phyloP scores from a whole-genome alignment of 2,329 filamentous ascomycete species.

The Coniochaeta ligniaria region DNA sequence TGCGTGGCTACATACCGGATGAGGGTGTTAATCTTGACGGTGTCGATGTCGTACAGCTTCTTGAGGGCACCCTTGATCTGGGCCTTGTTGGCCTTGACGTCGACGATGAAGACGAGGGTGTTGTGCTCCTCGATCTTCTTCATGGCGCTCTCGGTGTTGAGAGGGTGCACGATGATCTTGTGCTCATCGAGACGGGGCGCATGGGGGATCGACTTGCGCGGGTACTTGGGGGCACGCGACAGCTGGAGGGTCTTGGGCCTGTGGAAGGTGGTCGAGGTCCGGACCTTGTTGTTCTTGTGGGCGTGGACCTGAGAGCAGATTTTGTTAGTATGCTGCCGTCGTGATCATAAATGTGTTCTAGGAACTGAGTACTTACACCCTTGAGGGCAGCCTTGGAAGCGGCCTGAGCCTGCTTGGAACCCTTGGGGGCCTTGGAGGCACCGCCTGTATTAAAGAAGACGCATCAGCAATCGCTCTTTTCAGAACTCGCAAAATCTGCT shows the following conservation, averaged over 20 bases:
- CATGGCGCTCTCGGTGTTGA: constrained; percentile 99
- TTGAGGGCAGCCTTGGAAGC: constrained; percentile 95
- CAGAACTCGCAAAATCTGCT: constrained; percentile 70
- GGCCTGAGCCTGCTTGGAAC: constrained; percentile 79
- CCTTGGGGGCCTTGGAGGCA: constrained; percentile 47
- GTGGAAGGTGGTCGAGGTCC: constrained; percentile 92
- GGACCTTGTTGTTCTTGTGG: constrained; percentile 89
- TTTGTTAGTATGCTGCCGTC: background rate
- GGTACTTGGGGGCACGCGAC: constrained; percentile 89
- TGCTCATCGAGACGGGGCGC: constrained; percentile 89
- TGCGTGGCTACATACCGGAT: constrained; percentile 63
- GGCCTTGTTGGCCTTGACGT: constrained; percentile 98
- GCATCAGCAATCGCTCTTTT: constrained; percentile 66
- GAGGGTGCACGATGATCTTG: constrained; percentile 95
- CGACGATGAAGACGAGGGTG: constrained; percentile 96
- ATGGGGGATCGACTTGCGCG: constrained; percentile 88
- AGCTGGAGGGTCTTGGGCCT: constrained; percentile 92
- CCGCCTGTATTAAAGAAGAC: constrained; percentile 43
- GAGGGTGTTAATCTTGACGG: constrained; percentile 98
- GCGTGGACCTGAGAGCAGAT: constrained; percentile 35
- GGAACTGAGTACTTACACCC: constrained; percentile 64
- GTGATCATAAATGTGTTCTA: constrained; percentile 6
- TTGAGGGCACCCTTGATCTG: constrained; percentile 98
- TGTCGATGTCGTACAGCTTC: constrained; percentile 99
- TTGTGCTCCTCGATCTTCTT: constrained; percentile 99